Conservation (phyloP, 768 basidiomycete genomes). For the Leucocoprinus sp. region DNA sequence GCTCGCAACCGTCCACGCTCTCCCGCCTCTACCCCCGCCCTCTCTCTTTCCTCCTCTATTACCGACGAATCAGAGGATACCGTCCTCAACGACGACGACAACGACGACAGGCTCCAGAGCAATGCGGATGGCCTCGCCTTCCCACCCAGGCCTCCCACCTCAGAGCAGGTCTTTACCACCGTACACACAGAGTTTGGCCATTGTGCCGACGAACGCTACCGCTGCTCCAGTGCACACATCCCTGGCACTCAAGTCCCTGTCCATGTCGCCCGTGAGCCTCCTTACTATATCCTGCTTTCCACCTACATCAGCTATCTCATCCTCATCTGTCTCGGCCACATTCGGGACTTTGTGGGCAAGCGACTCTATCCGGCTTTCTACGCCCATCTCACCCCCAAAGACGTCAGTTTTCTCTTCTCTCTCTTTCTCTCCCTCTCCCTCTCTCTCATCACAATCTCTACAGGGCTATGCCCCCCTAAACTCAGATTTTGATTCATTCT, state of each 20-base stretch:
- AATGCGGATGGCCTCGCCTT: constrained; percentile 49
- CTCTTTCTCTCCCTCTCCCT: constrained; percentile 4
- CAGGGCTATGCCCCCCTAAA: constrained; percentile 96
- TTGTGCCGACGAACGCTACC: constrained; percentile 67
- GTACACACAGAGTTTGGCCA: constrained; percentile 92
- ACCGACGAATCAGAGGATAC: constrained; percentile 66
- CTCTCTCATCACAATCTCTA: constrained; percentile 8
- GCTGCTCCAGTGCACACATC: constrained; percentile 60
- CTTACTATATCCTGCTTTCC: constrained; percentile 85
- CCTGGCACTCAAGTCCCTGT: constrained; percentile 38
- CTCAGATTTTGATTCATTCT: constrained; percentile 99
- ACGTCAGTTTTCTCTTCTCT: constrained; percentile 47
- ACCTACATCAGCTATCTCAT: constrained; percentile 93
- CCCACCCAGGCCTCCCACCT: constrained; percentile 66
- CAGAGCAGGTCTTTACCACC: constrained; percentile 69
- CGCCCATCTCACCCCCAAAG: constrained; percentile 71
- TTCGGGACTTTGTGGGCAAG: constrained; percentile 94
- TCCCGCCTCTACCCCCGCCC: constrained; percentile 58
- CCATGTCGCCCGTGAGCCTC: constrained; percentile 74
- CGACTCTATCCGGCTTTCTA: constrained; percentile 61
- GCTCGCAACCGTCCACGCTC: constrained; percentile 37
- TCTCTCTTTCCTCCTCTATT: constrained; percentile 67
- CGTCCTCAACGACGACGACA: constrained; percentile 46
- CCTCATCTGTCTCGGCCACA: constrained; percentile 84
- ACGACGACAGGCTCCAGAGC: constrained; percentile 32